Conservation (phyloP, 2,329 filamentous ascomycete genomes). For the Sclerotinia borealis region DNA sequence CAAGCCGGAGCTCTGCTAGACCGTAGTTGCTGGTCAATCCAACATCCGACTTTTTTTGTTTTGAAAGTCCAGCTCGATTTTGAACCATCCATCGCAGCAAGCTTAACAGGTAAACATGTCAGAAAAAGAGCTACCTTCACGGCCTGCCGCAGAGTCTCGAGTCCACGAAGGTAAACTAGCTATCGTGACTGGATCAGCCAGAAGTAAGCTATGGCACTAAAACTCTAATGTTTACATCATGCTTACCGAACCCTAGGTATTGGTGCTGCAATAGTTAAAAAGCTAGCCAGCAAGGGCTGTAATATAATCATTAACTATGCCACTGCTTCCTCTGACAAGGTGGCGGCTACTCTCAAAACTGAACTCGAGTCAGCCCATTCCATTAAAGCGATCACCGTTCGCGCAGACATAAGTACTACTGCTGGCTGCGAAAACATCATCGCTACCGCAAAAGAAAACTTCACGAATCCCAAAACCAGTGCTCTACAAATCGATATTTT, state of each 20-base stretch:
- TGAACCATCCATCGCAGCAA: not conserved
- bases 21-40: not conserved
- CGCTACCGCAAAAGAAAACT: conserved; percentile 39
- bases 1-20: not conserved
- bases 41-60: not conserved
- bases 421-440: conserved; percentile 54
- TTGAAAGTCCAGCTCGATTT: not conserved
- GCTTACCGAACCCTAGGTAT: conserved; percentile 50
- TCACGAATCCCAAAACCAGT: conserved; percentile 34
- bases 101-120: not conserved
- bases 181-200: conserved; percentile 69
- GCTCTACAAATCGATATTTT: conserved; percentile 69
- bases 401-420: conserved; percentile 62
- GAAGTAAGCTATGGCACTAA: conserved; percentile 47
- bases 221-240: conserved; percentile 1
- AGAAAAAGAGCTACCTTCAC: not conserved
- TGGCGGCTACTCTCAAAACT: conserved; percentile 46
- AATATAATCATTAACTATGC: conserved; percentile 58
- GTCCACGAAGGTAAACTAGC: conserved; percentile 60
- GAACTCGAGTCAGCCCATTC: conserved; percentile 48
- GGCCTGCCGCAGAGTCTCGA: conserved; percentile 35
- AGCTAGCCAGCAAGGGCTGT: conserved; percentile 59
- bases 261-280: conserved; percentile 54
- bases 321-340: conserved; percentile 48
- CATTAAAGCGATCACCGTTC: conserved; percentile 54